phyloP scores from a whole-genome alignment of 371 early-diverging fungal genomes.

The Mortierella sp. region DNA sequence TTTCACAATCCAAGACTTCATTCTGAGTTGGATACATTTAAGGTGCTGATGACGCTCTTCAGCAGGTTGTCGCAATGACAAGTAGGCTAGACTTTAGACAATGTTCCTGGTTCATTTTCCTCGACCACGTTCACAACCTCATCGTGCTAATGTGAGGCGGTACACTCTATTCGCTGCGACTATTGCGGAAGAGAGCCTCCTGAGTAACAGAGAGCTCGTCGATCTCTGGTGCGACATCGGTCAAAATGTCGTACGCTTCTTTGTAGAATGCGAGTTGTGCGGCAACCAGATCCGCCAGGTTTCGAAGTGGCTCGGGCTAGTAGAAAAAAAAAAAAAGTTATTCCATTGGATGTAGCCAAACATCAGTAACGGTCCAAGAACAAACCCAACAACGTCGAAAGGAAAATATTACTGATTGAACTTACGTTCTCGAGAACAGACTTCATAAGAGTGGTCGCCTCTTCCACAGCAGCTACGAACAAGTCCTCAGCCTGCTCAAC shows the following conservation, averaged over 20 bases:
- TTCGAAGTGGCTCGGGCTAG: slow-evolving; percentile 85
- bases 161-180: slow-evolving; percentile 57
- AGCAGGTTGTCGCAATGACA: no score
- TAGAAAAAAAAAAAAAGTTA: not conserved
- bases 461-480: slow-evolving; percentile 91
- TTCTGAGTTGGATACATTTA: no score
- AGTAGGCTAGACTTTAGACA: no score
- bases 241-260: slow-evolving; percentile 79
- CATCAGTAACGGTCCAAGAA: not conserved
- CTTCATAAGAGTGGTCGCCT: slow-evolving; percentile 92
- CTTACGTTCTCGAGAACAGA: slow-evolving; percentile 83
- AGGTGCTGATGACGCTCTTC: no score
- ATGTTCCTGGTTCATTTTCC: no score
- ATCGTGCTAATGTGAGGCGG: no score
- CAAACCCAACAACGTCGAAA: not conserved
- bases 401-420: not conserved
- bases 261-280: slow-evolving; percentile 89
- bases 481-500: slow-evolving; percentile 92
- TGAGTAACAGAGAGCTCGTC: slow-evolving; percentile 93
- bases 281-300: slow-evolving; percentile 85
- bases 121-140: no score
- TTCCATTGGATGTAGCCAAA: not conserved
- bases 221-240: slow-evolving; percentile 88
- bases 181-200: slow-evolving; percentile 82
- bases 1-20: no score